Conservation (phyloP, 1,284 basidiomycete genomes). For the Hemileia vastatrix region DNA sequence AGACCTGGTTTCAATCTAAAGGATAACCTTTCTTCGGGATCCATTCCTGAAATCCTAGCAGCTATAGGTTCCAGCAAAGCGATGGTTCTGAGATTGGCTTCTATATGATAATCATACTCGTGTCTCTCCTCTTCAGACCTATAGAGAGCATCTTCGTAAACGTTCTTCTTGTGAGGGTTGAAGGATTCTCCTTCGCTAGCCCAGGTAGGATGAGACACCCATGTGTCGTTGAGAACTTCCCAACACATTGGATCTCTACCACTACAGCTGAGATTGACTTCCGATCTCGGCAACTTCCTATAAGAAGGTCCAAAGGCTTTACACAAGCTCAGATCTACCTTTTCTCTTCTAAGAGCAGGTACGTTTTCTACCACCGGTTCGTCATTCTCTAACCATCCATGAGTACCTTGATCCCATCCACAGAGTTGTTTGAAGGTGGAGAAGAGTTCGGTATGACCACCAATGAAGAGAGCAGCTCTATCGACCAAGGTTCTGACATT, state of each 20-base stretch:
- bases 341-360: constrained; percentile 46
- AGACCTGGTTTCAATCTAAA: constrained; percentile 82
- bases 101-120: constrained; percentile 94
- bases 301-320: constrained; percentile 72
- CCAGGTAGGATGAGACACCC: constrained; percentile 98
- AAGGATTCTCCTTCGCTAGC: constrained; percentile 93
- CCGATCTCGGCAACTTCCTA: constrained; percentile 73
- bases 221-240: constrained; percentile 91
- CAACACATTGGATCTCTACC: constrained; percentile 89
- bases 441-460: constrained; percentile 68
- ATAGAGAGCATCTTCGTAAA: constrained; percentile 89
- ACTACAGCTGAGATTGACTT: constrained; percentile 80
- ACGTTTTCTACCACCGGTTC: constrained; percentile 49
- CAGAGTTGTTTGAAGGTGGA: constrained; percentile 76
- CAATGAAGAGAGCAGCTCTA: constrained; percentile 66
- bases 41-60: constrained; percentile 77
- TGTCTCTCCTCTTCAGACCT: constrained; percentile 95
- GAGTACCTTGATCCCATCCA: constrained; percentile 59
- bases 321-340: constrained; percentile 41
- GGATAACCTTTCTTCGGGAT: constrained; percentile 67
- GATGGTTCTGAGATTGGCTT: constrained; percentile 82
- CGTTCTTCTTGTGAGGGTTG: constrained; percentile 90
- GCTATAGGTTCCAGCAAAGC: constrained; percentile 80
- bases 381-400: constrained; percentile 51
- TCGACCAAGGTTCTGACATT: constrained; percentile 73